These are phyloP conservation scores for Fraxinus ornus DNA, from an alignment of 305 asterid genomes.

Conservation along the genomic window DNA sequence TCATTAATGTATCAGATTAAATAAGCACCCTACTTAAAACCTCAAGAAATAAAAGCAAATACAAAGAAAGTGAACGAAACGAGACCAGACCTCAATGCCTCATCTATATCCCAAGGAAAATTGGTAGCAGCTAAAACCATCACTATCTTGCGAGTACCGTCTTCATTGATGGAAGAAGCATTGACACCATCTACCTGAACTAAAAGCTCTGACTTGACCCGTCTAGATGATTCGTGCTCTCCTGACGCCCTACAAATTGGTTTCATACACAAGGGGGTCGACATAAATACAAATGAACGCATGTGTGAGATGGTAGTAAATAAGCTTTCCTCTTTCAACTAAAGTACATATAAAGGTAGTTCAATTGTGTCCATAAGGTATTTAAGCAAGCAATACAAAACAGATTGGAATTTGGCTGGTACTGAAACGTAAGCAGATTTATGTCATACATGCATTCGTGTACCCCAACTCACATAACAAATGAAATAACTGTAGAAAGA, in stretches of 20 bases:
- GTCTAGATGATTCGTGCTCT: conserved; percentile 93
- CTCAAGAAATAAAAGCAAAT: conserved; percentile 12
- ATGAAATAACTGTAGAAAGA: conserved; percentile 8
- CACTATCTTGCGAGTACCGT: conserved; percentile 87
- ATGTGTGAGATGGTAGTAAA: neutral
- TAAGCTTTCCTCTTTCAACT: neutral
- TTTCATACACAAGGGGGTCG: conserved; percentile 17
- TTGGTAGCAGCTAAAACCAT: conserved; percentile 99
- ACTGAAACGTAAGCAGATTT: neutral
- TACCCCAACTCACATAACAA: neutral
- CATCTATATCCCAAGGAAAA: conserved; percentile 99
- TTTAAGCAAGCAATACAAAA: conserved; percentile 2
- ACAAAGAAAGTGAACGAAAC: conserved; percentile 9
- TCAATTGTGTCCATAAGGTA: neutral
- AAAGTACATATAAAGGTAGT: neutral
- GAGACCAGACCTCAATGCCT: conserved; percentile 75
- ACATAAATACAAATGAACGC: conserved; percentile 19
- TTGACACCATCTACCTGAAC: conserved; percentile 98
- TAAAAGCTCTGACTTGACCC: conserved; percentile 93
- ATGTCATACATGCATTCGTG: conserved; percentile 5
- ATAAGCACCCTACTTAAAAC: neutral
- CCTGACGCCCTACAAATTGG: conserved; percentile 72
- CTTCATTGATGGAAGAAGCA: conserved; percentile 81
- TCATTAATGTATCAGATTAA: conserved; percentile 20
- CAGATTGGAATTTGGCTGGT: neutral